Evolutionary conservation across 23 red algal genomes (phyloP), one percentile per base, ranked within the genome.

Genomic region (Agarophyton chilense): DNA sequence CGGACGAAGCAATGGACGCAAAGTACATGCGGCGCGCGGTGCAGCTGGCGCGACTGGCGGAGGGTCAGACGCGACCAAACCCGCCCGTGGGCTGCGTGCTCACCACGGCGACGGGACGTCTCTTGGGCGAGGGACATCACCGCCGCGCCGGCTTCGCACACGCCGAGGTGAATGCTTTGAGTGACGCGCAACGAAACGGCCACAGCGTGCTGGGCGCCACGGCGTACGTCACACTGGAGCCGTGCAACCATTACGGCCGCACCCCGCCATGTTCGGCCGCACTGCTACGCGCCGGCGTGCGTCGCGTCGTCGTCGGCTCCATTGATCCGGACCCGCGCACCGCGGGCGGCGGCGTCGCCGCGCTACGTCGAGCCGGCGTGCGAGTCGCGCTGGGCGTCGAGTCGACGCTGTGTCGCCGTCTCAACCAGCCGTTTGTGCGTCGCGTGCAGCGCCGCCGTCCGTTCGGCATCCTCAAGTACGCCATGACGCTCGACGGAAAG

Each of bases 401-500:
- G 64, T 53, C 72, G 43, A 47, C 56, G 24, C 10, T 83, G 32
- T 98, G 95, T 71, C 17, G 29, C 17, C 31, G 50, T 9, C 56
- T 93, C 49, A 82, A 92, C 72, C 92, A 94, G 79, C 88, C 88
- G 28, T 95, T 95, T 42, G 62, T 68, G 8, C 62, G 57, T 42
- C 72, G 93, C 26, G 85, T 98, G 4, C 63, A 40, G 29, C 45
- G 78, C 28, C 52, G 56, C 4, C 72, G 43, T 2, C 96, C 96
- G 25, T 84, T 95, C 25, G 92, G 91, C 25, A 83, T 95, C 18
- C 79, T 88, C 63, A 98, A 98, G 33, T 98, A 95, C 84, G 96
- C 96, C 19, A 98, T 98, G 96, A 95, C 92, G 9, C 77, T 98
- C 4, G 96, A 98, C 54, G 96, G 96, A 11, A 92, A 90, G 38